phyloP scores from a whole-genome alignment of 164 flowering plant species.

The Platanus orientalis region DNA sequence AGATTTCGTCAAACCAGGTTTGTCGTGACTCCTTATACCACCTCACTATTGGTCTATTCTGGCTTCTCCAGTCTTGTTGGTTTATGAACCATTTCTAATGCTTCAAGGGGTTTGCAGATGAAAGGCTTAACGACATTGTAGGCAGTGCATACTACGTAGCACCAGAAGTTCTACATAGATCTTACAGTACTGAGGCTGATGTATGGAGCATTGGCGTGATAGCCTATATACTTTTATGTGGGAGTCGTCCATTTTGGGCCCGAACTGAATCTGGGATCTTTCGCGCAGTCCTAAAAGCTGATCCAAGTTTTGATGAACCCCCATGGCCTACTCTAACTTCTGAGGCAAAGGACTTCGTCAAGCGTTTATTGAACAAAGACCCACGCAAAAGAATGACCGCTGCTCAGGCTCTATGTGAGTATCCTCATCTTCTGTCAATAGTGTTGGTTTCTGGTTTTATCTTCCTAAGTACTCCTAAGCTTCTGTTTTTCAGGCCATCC shows the following conservation, averaged over 20 bases:
- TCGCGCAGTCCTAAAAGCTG: conserved; percentile 80
- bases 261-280: conserved; percentile 95
- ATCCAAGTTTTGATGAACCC: conserved; percentile 77
- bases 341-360: conserved; percentile 90
- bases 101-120: conserved; percentile 51
- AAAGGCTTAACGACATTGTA: conserved; percentile 94
- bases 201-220: conserved; percentile 98
- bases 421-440: conserved; percentile 8
- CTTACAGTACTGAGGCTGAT: conserved; percentile 91
- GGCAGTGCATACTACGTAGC: conserved; percentile 99
- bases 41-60: background rate
- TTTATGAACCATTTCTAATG: conserved; percentile 7
- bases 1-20: conserved; percentile 96
- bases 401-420: conserved; percentile 86
- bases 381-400: conserved; percentile 83
- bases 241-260: conserved; percentile 99
- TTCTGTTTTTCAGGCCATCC: conserved; percentile 74
- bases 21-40: conserved; percentile 7
- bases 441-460: conserved; percentile 5
- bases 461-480: conserved; percentile 1
- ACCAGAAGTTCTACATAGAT: conserved; percentile 94
- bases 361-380: conserved; percentile 67
- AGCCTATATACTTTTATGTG: conserved; percentile 88
- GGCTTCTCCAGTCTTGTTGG: background rate
- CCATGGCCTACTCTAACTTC: conserved; percentile 86